These are phyloP conservation scores for Ganoderma lingzhi DNA, from an alignment of 1,284 basidiomycete genomes.

Conservation along the genomic window DNA sequence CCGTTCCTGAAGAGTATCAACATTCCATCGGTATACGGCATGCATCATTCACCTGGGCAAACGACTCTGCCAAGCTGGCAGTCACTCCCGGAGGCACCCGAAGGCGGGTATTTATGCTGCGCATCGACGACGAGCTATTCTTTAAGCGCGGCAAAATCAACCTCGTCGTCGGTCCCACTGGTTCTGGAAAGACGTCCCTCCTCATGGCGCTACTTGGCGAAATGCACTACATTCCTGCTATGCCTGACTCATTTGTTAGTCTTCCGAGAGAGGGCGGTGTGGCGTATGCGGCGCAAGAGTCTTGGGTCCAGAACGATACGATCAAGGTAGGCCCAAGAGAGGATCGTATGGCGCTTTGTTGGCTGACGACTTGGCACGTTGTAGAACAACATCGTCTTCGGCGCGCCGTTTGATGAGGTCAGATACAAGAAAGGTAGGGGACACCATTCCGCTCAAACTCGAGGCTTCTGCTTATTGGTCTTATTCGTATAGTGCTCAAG, in stretches of 20 bases:
- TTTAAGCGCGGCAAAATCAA: slow-evolving; percentile 69
- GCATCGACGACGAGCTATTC: slow-evolving; percentile 57
- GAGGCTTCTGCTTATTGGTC: slow-evolving; percentile 43
- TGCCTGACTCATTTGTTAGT: slow-evolving; percentile 66
- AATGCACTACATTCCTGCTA: slow-evolving; percentile 65
- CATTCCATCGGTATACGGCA: slow-evolving; percentile 50
- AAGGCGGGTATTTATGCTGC: slow-evolving; percentile 54
- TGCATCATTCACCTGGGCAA: slow-evolving; percentile 53
- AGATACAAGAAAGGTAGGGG: slow-evolving; percentile 51
- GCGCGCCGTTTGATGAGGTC: slow-evolving; percentile 50
- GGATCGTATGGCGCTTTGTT: not conserved
- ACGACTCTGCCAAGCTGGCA: slow-evolving; percentile 34
- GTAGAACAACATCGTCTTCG: slow-evolving; percentile 55
- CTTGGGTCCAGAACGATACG: slow-evolving; percentile 73
- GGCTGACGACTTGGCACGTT: no score
- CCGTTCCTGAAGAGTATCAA: slow-evolving; percentile 28
- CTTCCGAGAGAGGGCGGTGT: slow-evolving; percentile 74
- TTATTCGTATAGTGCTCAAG: slow-evolving; percentile 54
- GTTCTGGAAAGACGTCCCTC: slow-evolving; percentile 59
- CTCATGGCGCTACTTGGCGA: slow-evolving; percentile 70
- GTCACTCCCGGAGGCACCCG: slow-evolving; percentile 37
- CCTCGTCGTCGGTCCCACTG: slow-evolving; percentile 70
- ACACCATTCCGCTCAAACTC: not conserved
- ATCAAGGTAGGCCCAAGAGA: slow-evolving; percentile 44
- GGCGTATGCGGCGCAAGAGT: slow-evolving; percentile 80